Conservation (phyloP, 257 asterid genomes). For the Capsicum pubescens region DNA sequence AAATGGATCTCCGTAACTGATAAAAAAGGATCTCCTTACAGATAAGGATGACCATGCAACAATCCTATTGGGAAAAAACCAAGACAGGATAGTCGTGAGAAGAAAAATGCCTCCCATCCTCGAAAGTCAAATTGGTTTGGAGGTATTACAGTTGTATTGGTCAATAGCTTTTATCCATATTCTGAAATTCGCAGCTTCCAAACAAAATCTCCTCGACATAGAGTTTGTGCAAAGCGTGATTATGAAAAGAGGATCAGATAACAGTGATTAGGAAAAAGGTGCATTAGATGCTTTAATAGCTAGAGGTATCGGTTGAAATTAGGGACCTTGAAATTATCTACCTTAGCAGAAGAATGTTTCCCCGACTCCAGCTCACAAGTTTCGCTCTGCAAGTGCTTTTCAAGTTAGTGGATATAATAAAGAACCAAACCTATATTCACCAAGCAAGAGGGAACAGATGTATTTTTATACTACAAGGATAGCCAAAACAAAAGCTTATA, state of each 20-base stretch:
- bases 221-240: background rate
- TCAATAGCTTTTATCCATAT: background rate
- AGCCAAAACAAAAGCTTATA: constrained; percentile 24
- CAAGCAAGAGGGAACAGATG: constrained; percentile 24
- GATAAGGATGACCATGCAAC: background rate
- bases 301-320: background rate
- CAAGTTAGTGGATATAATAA: constrained; percentile 32
- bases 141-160: background rate
- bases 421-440: constrained; percentile 30
- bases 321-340: constrained; percentile 32
- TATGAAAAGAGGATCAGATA: background rate
- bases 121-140: background rate
- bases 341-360: constrained; percentile 73
- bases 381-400: constrained; percentile 73
- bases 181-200: background rate
- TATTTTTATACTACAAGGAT: background rate
- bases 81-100: background rate
- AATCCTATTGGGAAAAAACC: background rate
- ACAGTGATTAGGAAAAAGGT: background rate
- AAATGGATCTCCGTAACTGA: background rate
- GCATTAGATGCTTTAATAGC: constrained; percentile 4
- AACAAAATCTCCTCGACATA: background rate
- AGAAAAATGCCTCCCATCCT: background rate
- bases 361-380: constrained; percentile 67
- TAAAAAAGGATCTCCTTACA: too few relatives aligned